Conservation (phyloP, 1,284 basidiomycete genomes). For the Agaricales sp. region DNA sequence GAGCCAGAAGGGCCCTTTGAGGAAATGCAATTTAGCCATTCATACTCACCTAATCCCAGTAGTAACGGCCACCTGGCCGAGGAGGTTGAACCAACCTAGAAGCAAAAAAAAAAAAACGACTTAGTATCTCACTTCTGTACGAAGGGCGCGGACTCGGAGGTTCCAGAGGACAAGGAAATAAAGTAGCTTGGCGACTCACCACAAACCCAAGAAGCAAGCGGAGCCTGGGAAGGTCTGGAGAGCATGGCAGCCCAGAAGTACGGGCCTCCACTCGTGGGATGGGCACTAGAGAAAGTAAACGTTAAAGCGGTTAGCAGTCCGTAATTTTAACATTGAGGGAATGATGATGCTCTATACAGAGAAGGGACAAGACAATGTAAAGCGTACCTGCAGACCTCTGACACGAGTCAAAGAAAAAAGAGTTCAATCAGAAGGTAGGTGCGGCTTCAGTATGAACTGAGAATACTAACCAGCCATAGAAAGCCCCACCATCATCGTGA, state of each 20-base stretch:
- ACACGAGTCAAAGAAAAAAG: not conserved
- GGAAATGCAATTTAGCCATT: too few relatives aligned
- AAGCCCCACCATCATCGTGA: slow-evolving; percentile 56
- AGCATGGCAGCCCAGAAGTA: slow-evolving; percentile 74
- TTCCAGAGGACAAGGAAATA: not conserved
- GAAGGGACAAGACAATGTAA: not conserved
- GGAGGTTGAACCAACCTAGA: slow-evolving; percentile 60
- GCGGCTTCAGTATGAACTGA: not conserved
- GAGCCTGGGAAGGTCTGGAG: slow-evolving; percentile 39
- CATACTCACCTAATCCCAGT: slow-evolving; percentile 58
- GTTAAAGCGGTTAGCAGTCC: not conserved
- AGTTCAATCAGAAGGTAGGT: slow-evolving; percentile 1
- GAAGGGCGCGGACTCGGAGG: not conserved
- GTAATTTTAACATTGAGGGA: not conserved
- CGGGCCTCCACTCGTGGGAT: slow-evolving; percentile 66
- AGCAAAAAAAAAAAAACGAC: not conserved
- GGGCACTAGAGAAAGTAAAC: slow-evolving; percentile 31
- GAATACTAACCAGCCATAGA: slow-evolving; percentile 54
- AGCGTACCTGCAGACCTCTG: slow-evolving; percentile 51
- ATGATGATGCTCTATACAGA: not conserved
- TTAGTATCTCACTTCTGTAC: too few relatives aligned
- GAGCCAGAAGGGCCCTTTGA: too few relatives aligned
- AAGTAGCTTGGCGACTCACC: slow-evolving; percentile 19
- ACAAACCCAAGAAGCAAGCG: slow-evolving; percentile 60
- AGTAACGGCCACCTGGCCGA: slow-evolving; percentile 69